Conservation (phyloP, 2,329 filamentous ascomycete genomes). For the Penicillium sclerotiorum region DNA sequence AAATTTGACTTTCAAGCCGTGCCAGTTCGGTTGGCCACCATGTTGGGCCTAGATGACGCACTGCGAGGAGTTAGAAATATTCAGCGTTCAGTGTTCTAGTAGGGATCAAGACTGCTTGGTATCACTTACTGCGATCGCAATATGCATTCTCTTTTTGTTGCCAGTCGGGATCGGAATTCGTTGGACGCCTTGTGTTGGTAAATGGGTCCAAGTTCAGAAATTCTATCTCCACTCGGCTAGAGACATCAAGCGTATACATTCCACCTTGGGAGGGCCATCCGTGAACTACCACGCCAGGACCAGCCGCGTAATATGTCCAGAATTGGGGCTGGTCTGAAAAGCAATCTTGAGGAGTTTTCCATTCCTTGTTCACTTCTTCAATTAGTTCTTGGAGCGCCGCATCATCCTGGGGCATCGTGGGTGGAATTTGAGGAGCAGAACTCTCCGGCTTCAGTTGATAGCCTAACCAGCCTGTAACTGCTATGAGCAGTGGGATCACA, state of each 20-base stretch:
- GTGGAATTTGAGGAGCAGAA: constrained; percentile 2
- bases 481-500: background rate
- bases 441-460: constrained; percentile 1
- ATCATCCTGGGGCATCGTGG: background rate
- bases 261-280: constrained; percentile 1
- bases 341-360: background rate
- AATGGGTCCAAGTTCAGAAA: constrained; percentile 7
- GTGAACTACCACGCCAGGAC: background rate
- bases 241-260: constrained; percentile 4
- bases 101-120: no score
- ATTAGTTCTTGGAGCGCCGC: background rate
- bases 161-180: constrained; percentile 4
- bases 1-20: constrained; percentile 1
- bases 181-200: constrained; percentile 3
- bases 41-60: constrained; percentile 3
- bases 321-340: background rate
- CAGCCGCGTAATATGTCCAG: constrained; percentile 1
- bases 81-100: no score
- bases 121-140: constrained; percentile 4
- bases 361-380: background rate
- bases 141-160: constrained; percentile 1
- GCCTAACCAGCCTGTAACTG: constrained; percentile 1
- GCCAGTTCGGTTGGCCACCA: constrained; percentile 3
- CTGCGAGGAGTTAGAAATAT: constrained; percentile 3
- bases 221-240: constrained; percentile 3